Percentiles rank a stretch among this genome's conserved stretches.
Conservation (phyloP, 495 filamentous ascomycete genomes). For the Niebla homalea region DNA sequence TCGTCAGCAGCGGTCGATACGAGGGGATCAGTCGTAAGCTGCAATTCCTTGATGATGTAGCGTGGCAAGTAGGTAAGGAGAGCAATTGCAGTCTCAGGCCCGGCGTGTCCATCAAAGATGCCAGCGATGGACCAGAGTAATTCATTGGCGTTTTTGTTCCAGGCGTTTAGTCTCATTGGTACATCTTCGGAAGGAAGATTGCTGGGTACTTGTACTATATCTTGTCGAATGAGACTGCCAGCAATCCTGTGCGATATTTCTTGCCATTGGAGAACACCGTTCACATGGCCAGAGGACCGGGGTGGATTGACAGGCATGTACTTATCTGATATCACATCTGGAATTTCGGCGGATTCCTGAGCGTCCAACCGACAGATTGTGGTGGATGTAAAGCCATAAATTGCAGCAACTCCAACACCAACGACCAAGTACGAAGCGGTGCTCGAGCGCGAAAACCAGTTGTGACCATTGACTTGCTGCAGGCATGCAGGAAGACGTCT, state of each 20-base stretch:
- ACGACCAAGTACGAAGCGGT: too few relatives aligned
- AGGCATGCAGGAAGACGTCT: too few relatives aligned
- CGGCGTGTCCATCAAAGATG: slow-evolving; percentile 39
- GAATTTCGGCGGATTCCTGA: too few relatives aligned
- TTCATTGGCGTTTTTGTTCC: slow-evolving; percentile 7
- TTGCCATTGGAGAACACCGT: background rate
- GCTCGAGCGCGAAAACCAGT: too few relatives aligned
- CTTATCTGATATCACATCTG: too few relatives aligned
- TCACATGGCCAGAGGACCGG: background rate
- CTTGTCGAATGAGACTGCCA: slow-evolving; percentile 6
- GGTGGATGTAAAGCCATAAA: too few relatives aligned
- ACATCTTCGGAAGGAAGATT: slow-evolving; percentile 6
- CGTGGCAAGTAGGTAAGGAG: slow-evolving; percentile 29
- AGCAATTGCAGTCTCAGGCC: slow-evolving; percentile 30
- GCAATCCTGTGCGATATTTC: background rate
- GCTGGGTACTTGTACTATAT: slow-evolving; percentile 3
- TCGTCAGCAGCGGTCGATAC: slow-evolving; percentile 14
- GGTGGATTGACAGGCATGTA: too few relatives aligned
- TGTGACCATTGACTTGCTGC: too few relatives aligned
- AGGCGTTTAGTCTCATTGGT: background rate
- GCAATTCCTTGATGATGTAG: slow-evolving; percentile 26
- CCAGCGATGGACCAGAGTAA: slow-evolving; percentile 35
- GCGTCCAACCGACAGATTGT: too few relatives aligned
- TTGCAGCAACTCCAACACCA: too few relatives aligned
- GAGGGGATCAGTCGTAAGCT: slow-evolving; percentile 10